Conservation (phyloP, 2,329 filamentous ascomycete genomes). For the Metarhizium album region DNA sequence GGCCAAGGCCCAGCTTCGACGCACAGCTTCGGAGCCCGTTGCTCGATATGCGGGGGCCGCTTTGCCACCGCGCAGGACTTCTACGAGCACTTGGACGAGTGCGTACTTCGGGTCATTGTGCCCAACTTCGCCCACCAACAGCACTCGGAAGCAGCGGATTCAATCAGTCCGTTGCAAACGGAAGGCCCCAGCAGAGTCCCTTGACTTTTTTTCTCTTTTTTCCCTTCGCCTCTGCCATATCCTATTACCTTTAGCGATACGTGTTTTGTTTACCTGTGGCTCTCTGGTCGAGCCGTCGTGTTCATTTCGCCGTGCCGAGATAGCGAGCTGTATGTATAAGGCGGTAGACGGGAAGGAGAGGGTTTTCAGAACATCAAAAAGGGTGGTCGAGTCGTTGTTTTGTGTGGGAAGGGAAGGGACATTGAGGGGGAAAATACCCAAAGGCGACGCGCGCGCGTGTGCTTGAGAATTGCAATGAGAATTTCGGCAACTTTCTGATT, state of each 20-base stretch:
- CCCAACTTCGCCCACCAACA: slow-evolving; percentile 17
- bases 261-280: not conserved
- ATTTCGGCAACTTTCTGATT: not conserved
- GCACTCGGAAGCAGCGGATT: not conserved
- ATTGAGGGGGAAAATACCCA: not conserved
- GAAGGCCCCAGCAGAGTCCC: not conserved
- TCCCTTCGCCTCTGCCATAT: not conserved
- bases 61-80: slow-evolving; percentile 90
- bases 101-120: slow-evolving; percentile 48
- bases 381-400: not conserved
- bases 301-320: not conserved
- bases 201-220: not conserved
- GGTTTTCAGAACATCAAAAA: not conserved
- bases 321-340: not conserved
- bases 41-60: slow-evolving; percentile 72
- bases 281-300: not conserved
- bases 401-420: not conserved
- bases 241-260: not conserved
- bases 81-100: slow-evolving; percentile 83
- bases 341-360: not conserved
- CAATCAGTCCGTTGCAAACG: slow-evolving; percentile 1
- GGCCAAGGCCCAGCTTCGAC: not conserved
- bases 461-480: not conserved
- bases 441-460: not conserved
- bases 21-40: slow-evolving; percentile 53